phyloP scores from a whole-genome alignment of 352 stramenopile species.

The Pythium grandisporangium region DNA sequence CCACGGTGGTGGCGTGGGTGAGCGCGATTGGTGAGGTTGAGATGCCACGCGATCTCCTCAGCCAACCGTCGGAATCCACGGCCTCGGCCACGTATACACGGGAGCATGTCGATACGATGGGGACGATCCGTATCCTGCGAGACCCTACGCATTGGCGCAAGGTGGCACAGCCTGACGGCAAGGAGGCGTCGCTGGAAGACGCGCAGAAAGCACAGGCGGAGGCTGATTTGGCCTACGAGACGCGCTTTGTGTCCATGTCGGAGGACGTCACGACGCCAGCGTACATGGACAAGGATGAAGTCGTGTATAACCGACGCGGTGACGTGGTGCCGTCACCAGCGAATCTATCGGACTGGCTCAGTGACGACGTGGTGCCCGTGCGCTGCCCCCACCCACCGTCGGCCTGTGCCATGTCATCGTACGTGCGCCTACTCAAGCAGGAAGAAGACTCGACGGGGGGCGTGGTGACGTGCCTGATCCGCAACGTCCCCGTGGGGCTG shows the following conservation, averaged over 20 bases:
- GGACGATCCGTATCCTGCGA: conserved; percentile 73
- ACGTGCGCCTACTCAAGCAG: conserved; percentile 91
- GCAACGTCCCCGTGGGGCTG: conserved; percentile 94
- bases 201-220: conserved; percentile 33
- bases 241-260: conserved; percentile 46
- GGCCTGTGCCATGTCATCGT: conserved; percentile 92
- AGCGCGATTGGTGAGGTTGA: conserved; percentile 78
- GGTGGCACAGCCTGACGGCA: conserved; percentile 18
- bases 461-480: conserved; percentile 95
- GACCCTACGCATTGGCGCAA: conserved; percentile 58
- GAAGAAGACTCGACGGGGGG: conserved; percentile 89
- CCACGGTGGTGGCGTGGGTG: conserved; percentile 84
- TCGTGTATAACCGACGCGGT: conserved; percentile 82
- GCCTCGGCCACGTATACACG: conserved; percentile 75
- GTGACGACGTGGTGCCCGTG: conserved; percentile 85
- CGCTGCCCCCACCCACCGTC: conserved; percentile 91
- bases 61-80: conserved; percentile 43
- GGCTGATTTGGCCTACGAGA: conserved; percentile 63
- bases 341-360: conserved; percentile 57
- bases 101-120: conserved; percentile 77
- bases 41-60: conserved; percentile 69
- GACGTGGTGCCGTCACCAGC: conserved; percentile 38
- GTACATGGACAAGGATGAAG: conserved; percentile 92
- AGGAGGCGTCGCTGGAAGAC: too few species aligned
- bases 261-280: conserved; percentile 60